Conservation (phyloP, 495 filamentous ascomycete species). For the Penicillium atrosanguineum region DNA sequence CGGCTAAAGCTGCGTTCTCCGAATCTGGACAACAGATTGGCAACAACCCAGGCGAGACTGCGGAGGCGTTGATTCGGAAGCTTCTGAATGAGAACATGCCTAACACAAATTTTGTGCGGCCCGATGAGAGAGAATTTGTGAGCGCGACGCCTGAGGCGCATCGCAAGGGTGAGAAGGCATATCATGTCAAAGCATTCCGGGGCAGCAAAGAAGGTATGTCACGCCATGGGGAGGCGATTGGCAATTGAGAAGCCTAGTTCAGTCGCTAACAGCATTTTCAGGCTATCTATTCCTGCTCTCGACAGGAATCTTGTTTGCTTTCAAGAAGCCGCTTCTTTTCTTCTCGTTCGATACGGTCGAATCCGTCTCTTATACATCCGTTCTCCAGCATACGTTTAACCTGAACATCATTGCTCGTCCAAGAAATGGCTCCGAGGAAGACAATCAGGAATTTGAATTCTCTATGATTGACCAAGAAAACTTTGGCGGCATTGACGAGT, state of each 20-base stretch:
- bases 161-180: constrained; percentile 85
- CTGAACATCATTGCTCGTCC: constrained; percentile 66
- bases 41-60: constrained; percentile 56
- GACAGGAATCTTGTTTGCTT: constrained; percentile 85
- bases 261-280: constrained; percentile 19
- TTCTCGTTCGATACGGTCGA: constrained; percentile 76
- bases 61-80: constrained; percentile 59
- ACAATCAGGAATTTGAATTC: constrained; percentile 72
- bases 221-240: not conserved
- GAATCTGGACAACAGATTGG: constrained; percentile 37
- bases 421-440: constrained; percentile 40
- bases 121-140: constrained; percentile 72
- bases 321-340: constrained; percentile 92
- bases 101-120: constrained; percentile 60
- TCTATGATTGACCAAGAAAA: constrained; percentile 86
- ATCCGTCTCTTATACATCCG: constrained; percentile 82
- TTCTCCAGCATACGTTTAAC: constrained; percentile 92
- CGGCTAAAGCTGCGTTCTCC: constrained; percentile 57
- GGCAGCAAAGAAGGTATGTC: constrained; percentile 83
- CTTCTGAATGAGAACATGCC: constrained; percentile 60
- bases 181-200: constrained; percentile 85
- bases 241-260: not conserved
- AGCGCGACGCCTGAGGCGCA: constrained; percentile 77
- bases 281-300: constrained; percentile 89
- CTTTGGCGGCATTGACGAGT: constrained; percentile 78